Evolutionary conservation across 805 yeast genomes (phyloP).

Genomic region (Wickerhamomyces strasburgensis): DNA sequence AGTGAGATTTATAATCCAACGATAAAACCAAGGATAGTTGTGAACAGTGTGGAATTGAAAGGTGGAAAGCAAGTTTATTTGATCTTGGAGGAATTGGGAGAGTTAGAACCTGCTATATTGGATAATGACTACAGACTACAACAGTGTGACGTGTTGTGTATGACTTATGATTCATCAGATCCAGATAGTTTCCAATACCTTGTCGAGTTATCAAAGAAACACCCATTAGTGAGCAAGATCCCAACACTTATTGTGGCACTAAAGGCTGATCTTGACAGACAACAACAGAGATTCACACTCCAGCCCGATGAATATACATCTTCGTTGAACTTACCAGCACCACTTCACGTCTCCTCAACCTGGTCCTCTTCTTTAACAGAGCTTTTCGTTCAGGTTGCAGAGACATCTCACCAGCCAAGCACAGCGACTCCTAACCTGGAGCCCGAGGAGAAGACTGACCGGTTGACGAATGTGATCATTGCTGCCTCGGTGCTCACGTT

Average conservation of each 20-base stretch:
- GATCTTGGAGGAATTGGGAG: conserved; percentile 87
- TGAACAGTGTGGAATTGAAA: conserved; percentile 84
- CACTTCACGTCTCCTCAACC: conserved; percentile 82
- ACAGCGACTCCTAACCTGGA: conserved; percentile 73
- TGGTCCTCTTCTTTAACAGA: conserved; percentile 89
- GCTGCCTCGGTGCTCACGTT: conserved; percentile 70
- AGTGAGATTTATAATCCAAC: conserved; percentile 77
- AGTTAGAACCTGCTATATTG: conserved; percentile 73
- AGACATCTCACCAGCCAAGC: conserved; percentile 78
- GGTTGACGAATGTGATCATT: conserved; percentile 47
- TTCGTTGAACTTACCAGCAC: conserved; percentile 62
- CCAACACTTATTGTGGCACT: conserved; percentile 89
- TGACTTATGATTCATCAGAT: conserved; percentile 90
- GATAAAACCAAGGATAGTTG: conserved; percentile 73
- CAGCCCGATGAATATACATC: conserved; percentile 88
- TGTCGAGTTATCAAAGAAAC: conserved; percentile 59
- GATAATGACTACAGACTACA: conserved; percentile 65
- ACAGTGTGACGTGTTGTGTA: conserved; percentile 87
- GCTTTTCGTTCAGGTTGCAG: conserved; percentile 78
- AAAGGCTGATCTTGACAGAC: conserved; percentile 93
- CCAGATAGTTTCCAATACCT: conserved; percentile 89
- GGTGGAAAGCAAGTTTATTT: conserved; percentile 96
- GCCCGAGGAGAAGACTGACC: conserved; percentile 50
- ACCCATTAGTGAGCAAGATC: conserved; percentile 53
- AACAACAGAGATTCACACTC: conserved; percentile 78